Base-by-base conservation (phyloP, 2,329 filamentous ascomycete species). In the Scedosporium minutisporum region DNA sequence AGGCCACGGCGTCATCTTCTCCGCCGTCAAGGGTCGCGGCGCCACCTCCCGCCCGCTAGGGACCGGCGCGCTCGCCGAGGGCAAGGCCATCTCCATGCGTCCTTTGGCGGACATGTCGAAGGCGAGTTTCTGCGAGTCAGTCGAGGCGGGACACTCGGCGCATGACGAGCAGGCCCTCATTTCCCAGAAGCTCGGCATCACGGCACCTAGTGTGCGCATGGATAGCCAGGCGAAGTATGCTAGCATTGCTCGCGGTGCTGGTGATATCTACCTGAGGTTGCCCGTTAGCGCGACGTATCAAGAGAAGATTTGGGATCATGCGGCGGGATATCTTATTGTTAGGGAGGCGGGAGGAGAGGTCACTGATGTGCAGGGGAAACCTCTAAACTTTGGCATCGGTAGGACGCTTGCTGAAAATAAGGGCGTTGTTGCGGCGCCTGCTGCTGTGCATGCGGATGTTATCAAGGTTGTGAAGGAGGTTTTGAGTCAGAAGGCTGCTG, bases 291-390 rank as follows among this genome's bases (percentile, higher is more conserved):
- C 88, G 68, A 87, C 88, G 62, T 99, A 99, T 78, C 87, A 96
- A 74, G 95, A 99, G 82, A 99, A 99, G 85, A 99, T 99, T 68
- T 99, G 95, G 95, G 95, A 99, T 73, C 95, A 99, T 74, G 95
- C 95, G 18, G 95, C 93, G 12, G 95, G 95, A 48, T 93, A 96
- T 70, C 78, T 99, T 64, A 93, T 99, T 67, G 95, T 97, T 48
- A 83, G 93, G 63, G 96, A 99, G 77, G 92, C 95, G 2, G 95
- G 95, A 60, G 96, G 95, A 58, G 81, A 89, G 70, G 93, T 99
- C 62, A 96, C 92, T 1, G 96, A 99, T 75, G 88, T 92, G 48
- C 82, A 88, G 65, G 95, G 96, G 69, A 90, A 90, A 72, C 82
- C 86, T 65, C 80, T 99, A 64, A 89, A 99, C 75, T 99, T 99